Conservation (phyloP, 2,329 filamentous ascomycete species). For the Hypomyces rosellus region DNA sequence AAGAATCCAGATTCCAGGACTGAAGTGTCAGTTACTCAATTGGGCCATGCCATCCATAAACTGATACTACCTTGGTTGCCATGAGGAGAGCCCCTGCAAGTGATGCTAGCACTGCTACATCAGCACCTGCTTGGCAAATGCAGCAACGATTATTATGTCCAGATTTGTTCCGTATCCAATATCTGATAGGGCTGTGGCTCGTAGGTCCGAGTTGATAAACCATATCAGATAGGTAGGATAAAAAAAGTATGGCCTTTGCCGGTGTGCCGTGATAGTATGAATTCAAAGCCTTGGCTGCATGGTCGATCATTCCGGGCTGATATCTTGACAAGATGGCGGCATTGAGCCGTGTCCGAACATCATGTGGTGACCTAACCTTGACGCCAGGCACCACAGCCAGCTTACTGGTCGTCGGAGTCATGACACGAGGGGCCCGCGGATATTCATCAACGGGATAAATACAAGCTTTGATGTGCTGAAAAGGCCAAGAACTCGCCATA, state of each 20-base stretch:
- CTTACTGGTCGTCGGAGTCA: too few relatives aligned
- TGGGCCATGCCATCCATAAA: not conserved
- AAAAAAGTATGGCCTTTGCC: not conserved
- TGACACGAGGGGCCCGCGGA: too few relatives aligned
- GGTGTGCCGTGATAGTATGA: not conserved
- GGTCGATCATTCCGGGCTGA: not conserved
- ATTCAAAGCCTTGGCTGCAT: not conserved
- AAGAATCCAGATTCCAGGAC: not conserved
- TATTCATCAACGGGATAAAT: not conserved
- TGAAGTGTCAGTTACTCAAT: not conserved
- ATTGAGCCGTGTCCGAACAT: not conserved
- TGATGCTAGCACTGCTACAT: too few relatives aligned
- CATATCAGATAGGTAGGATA: not conserved
- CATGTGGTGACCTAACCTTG: too few relatives aligned
- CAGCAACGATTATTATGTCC: too few relatives aligned
- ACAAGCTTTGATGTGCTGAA: too few relatives aligned
- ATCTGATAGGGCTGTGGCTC: not conserved
- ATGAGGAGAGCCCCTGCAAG: not conserved
- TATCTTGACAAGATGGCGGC: not conserved
- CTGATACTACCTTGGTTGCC: not conserved
- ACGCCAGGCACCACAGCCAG: too few relatives aligned
- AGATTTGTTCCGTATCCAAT: too few relatives aligned
- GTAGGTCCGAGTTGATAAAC: not conserved
- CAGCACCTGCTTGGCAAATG: too few relatives aligned
- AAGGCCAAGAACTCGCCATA: not conserved